Evolutionary conservation across 306 rosid genomes (phyloP), one percentile per base, ranked within the genome.

Genomic region (Oemleria cerasiformis): DNA sequence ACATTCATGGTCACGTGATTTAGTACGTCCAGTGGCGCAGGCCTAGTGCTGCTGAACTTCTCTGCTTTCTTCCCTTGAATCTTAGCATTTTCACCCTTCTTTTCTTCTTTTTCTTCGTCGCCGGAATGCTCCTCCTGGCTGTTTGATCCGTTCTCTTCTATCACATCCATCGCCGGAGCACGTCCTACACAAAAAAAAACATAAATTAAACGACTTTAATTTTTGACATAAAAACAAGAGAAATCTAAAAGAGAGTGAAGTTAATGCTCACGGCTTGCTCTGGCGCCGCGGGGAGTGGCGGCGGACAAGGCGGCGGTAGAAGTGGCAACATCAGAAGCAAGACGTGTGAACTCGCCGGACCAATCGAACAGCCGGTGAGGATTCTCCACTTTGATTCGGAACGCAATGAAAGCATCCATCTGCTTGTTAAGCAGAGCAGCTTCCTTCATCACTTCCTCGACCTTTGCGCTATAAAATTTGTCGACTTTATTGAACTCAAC

Each of bases 401-500:
- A 84, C 63, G 90, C 96, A 36, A 90, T 86, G 16, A 90, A 74
- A 62, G 91, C 91, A 20, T 88, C 88, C 93, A 90, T 86, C 64
- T 90, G 96, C 70, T 83, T 81, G 68, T 86, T 86, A 34, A 90
- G 76, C 57, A 75, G 57, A n/a, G 17, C 71, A 0, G 96, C 96
- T 68, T 90, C 93, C 59, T 83, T 78, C 83, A 80, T 74, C 34
- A 87, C 86, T 51, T 90, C 93, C 17, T 84, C 88, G 12, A 84
- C 87, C 53, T 88, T 86, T 0, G 78, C 17, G 79, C 19, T 43
- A 17, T 82, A 90, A 25, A 90, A 90, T 75, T 41, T 81, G 63
- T 77, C 77, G 69, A 86, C 96, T 55, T 90, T 86, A 78, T 90
- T 86, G 49, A 90, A 83, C 77, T 88, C 90, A 20, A 83, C 83